Evolutionary conservation across 1,284 basidiomycete genomes (phyloP).

Genomic region (Mrakiaceae sp.): DNA sequence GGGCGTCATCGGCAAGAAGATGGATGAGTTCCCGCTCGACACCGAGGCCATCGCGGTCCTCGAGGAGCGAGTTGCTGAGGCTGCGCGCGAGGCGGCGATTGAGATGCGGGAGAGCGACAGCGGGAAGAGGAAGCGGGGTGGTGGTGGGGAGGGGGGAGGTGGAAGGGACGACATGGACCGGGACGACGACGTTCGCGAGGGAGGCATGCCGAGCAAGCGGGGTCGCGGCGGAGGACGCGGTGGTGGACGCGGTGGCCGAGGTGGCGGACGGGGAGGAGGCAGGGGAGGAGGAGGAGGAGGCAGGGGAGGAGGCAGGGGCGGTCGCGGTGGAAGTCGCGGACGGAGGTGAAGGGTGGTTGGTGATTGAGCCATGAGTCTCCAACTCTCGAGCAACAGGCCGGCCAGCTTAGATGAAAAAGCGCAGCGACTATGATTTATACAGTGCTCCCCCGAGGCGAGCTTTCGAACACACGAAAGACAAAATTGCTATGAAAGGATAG

Average conservation of each 20-base stretch:
- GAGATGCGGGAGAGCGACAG: slow-evolving; percentile 45
- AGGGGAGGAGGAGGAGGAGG: slow-evolving; percentile 7
- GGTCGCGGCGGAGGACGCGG: slow-evolving; percentile 6
- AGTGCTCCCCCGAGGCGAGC: too few relatives aligned
- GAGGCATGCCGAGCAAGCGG: slow-evolving; percentile 50
- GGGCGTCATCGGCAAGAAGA: slow-evolving; percentile 79
- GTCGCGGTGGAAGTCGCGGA: slow-evolving; percentile 6
- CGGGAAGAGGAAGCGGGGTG: slow-evolving; percentile 27
- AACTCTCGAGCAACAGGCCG: too few relatives aligned
- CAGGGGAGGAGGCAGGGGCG: slow-evolving; percentile 14
- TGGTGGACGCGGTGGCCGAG: slow-evolving; percentile 7
- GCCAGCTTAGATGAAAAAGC: too few relatives aligned
- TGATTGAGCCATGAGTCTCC: too few relatives aligned
- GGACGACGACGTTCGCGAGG: slow-evolving; percentile 76
- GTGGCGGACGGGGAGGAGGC: slow-evolving; percentile 5
- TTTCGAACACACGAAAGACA: too few relatives aligned
- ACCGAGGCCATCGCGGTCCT: slow-evolving; percentile 81
- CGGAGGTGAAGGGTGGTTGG: not conserved
- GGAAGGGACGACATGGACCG: slow-evolving; percentile 62
- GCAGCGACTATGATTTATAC: too few relatives aligned
- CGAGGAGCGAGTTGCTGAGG: slow-evolving; percentile 82
- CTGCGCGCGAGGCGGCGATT: slow-evolving; percentile 64
- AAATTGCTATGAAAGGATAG: too few relatives aligned
- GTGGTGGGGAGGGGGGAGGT: slow-evolving; percentile 30
- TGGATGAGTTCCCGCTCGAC: slow-evolving; percentile 82